Percentiles rank a stretch among this genome's conserved stretches.
Evolutionary conservation across 2,329 filamentous ascomycete genomes (phyloP).

Genomic region (Taxawa tesnikishii): DNA sequence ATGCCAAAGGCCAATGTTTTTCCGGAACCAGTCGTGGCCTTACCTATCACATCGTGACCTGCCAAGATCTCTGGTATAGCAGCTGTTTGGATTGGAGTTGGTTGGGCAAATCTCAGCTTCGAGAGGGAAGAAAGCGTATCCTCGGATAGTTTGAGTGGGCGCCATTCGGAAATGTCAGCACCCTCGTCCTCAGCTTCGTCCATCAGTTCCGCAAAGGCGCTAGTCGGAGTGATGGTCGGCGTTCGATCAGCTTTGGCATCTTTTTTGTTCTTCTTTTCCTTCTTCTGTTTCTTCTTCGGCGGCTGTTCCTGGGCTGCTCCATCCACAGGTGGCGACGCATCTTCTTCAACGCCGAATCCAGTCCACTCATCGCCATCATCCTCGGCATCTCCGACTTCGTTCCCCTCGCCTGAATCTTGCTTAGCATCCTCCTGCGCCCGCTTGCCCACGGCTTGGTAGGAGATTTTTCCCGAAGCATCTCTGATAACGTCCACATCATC

Average conservation of each 20-base stretch:
- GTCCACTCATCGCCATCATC: conserved; percentile 18
- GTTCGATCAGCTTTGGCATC: conserved; percentile 10
- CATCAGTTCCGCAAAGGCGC: conserved; percentile 24
- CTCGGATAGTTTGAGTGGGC: conserved; percentile 58
- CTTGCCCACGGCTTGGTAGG: conserved; percentile 19
- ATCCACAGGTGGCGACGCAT: conserved; percentile 28
- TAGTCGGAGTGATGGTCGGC: conserved; percentile 11
- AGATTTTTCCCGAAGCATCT: conserved; percentile 34
- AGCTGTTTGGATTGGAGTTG: conserved; percentile 68
- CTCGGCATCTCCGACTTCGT: conserved; percentile 12
- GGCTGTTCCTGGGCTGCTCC: conserved; percentile 14
- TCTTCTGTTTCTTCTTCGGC: conserved; percentile 10
- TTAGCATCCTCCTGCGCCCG: conserved; percentile 19
- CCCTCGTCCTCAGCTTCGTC: conserved; percentile 44
- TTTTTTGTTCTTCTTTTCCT: conserved; percentile 14
- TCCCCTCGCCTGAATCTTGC: conserved; percentile 6
- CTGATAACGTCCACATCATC: conserved; percentile 79
- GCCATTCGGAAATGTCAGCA: conserved; percentile 69
- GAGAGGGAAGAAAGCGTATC: conserved; percentile 62
- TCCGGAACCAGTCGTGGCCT: conserved; percentile 90
- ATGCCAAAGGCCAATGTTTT: conserved; percentile 94
- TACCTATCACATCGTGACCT: conserved; percentile 86
- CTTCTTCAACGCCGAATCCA: conserved; percentile 41
- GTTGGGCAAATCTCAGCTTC: conserved; percentile 65
- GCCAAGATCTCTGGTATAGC: conserved; percentile 72